Base-by-base conservation (phyloP, 371 early-diverging fungal species). In the Rhizomucor pusillus region DNA sequence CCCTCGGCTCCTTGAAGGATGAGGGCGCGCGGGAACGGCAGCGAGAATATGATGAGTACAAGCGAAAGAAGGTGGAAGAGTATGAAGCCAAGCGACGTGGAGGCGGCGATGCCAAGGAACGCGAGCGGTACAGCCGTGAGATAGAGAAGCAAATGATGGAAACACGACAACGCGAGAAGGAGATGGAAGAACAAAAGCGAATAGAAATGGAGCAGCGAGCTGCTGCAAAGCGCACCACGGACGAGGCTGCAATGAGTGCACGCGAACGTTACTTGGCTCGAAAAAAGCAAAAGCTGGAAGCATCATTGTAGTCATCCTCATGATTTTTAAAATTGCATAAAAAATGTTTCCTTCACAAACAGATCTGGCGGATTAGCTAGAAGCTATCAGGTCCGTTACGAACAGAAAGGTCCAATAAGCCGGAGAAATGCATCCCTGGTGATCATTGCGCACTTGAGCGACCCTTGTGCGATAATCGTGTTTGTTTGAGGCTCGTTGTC, bases 351-450 rank as follows among this genome's bases (percentile, higher is more conserved):
- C 3, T 16, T 19, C 19, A 41, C 41, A 41, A 41, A 12, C 19
- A 16, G 37, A 14, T 37, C 14, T 37, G 37, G 44, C 9, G 44
- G 9, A 44, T 18, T 44, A 9, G 10, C 9, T 19, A 44, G 18
- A 44, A 18, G 69, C 90, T 90, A 55, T 71, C 83, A 3, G 3
- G 29, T 7, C 7, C 29, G 29, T 3, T 29, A 7, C 29, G 7
- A 3, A 29, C 3, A 7, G 29, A 92, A 86, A 10, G 95, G 95
- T 4, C 97, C 95, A 5, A 95, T 73, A 39, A 96, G 76, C 16
- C 95, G 83, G 43, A 83, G 86, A 67, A 96, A 95, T 10, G 94
- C 90, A 54, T 86, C 80, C 71, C 90, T 91, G 57, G 89, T 89
- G 50, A 94, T 69, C 4, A 89, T 87, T 2, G 90, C 94, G 58